Conservation (phyloP, 2,329 filamentous ascomycete species). For the Colletotrichum chlorophyti region DNA sequence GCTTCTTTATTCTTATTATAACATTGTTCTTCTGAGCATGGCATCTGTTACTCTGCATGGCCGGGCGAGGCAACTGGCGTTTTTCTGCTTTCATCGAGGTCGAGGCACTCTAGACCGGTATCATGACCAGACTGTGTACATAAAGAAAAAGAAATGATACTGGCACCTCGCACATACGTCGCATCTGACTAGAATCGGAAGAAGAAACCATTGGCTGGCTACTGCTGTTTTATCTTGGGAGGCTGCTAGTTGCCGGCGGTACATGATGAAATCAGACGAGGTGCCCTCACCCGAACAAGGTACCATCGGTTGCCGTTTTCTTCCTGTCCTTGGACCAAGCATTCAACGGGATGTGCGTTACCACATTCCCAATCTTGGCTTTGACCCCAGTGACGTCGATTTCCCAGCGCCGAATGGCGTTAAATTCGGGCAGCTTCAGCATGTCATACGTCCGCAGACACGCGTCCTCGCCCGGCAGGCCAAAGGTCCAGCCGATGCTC, state of each 20-base stretch:
- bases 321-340: not conserved
- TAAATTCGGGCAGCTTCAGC: constrained; percentile 32
- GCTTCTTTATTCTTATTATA: not conserved
- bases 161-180: not conserved
- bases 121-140: constrained; percentile 7
- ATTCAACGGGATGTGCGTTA: constrained; percentile 57
- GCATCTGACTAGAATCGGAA: too few species aligned
- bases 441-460: constrained; percentile 42
- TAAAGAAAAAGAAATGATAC: constrained; percentile 1
- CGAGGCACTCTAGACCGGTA: not conserved
- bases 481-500: constrained; percentile 85
- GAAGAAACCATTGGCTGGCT: too few species aligned
- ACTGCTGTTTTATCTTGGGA: too few species aligned
- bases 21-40: not conserved
- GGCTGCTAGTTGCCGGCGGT: too few species aligned
- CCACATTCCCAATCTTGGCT: constrained; percentile 76
- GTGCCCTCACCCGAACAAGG: not conserved
- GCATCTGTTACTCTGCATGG: constrained; percentile 15
- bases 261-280: too few species aligned
- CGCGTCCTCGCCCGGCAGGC: constrained; percentile 54
- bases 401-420: constrained; percentile 46
- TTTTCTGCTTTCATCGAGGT: not conserved
- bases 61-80: constrained; percentile 4
- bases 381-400: constrained; percentile 70
- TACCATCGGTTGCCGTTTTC: not conserved